phyloP scores from a whole-genome alignment of 164 flowering plant species.

The Stephania cephalantha region DNA sequence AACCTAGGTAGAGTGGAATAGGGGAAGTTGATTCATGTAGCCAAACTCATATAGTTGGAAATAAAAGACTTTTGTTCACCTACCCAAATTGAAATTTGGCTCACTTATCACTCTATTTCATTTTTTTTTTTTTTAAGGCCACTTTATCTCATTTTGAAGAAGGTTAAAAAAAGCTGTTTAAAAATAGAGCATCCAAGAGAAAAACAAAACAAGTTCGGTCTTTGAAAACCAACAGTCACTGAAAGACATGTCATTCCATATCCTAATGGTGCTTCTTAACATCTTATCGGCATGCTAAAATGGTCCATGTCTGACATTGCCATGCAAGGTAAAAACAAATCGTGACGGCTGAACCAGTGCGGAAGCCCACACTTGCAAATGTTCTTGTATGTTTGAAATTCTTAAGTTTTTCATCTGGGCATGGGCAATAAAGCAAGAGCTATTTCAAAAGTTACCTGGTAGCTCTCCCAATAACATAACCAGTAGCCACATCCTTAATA shows the following conservation, averaged over 20 bases:
- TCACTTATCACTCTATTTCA: too few relatives aligned
- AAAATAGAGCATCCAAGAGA: too few relatives aligned
- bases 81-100: too few relatives aligned
- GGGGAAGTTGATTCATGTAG: too few relatives aligned
- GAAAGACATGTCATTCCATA: neutral
- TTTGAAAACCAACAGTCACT: neutral
- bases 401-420: neutral
- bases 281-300: neutral
- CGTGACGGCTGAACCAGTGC: neutral
- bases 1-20: too few relatives aligned
- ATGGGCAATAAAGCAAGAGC: neutral
- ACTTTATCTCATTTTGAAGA: too few relatives aligned
- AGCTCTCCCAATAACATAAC: slow-evolving; percentile 89
- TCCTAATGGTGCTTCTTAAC: neutral
- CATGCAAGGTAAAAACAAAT: neutral
- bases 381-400: neutral
- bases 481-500: slow-evolving; percentile 73
- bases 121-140: too few relatives aligned
- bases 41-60: too few relatives aligned
- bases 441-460: slow-evolving; percentile 51
- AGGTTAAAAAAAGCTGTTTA: too few relatives aligned
- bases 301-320: neutral
- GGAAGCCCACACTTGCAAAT: neutral
- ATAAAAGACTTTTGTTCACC: too few relatives aligned
- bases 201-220: neutral